These are phyloP conservation scores for Gamarada debralockiae DNA, from an alignment of 495 filamentous ascomycete genomes.

Conservation along the genomic window DNA sequence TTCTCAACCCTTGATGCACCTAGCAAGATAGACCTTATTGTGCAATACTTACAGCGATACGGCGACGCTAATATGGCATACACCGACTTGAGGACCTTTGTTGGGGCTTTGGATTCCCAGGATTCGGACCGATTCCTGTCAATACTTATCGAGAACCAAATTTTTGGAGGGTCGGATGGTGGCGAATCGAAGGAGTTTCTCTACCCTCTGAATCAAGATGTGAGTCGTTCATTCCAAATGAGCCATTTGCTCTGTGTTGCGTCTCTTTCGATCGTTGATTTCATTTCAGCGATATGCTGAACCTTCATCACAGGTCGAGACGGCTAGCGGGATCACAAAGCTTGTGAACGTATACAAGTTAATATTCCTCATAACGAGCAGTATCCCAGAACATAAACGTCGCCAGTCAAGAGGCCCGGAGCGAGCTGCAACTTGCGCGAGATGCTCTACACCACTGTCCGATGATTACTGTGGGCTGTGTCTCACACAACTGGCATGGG, in stretches of 20 bases:
- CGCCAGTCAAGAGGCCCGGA: background rate
- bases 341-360: constrained; percentile 20
- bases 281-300: too few species aligned
- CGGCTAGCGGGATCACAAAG: constrained; percentile 13
- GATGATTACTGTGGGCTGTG: background rate
- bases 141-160: constrained; percentile 1
- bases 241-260: too few species aligned
- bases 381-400: constrained; percentile 14
- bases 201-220: constrained; percentile 5
- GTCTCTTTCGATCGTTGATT: too few species aligned
- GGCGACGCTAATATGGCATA: constrained; percentile 19
- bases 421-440: constrained; percentile 2
- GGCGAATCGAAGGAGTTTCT: background rate
- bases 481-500: constrained; percentile 5
- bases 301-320: constrained; percentile 17
- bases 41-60: constrained; percentile 22
- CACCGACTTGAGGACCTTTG: constrained; percentile 18
- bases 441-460: background rate
- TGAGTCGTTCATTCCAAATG: background rate
- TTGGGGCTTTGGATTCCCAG: constrained; percentile 8
- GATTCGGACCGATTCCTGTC: constrained; percentile 10
- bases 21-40: background rate
- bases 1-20: background rate
- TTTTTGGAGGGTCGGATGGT: constrained; percentile 1
- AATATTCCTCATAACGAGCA: constrained; percentile 16